These are phyloP conservation scores for Curvularia lunata DNA, from an alignment of 2,329 filamentous ascomycete species.

Conservation along the genomic window DNA sequence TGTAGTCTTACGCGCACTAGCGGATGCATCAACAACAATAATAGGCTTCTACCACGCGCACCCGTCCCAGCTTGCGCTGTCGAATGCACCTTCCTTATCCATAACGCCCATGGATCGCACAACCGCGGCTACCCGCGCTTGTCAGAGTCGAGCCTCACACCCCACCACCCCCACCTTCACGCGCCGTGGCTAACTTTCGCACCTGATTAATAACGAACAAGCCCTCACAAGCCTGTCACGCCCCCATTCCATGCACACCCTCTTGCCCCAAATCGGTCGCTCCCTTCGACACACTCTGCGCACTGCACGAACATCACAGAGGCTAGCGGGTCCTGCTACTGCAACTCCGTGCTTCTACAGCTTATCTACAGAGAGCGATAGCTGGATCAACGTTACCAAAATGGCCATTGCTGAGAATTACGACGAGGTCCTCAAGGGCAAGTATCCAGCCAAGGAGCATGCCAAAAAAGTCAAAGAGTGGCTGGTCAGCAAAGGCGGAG, in stretches of 20 bases:
- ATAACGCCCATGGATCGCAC: constrained; percentile 14
- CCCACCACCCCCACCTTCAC: constrained; percentile 35
- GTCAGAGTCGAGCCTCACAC: constrained; percentile 26
- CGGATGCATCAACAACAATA: constrained; percentile 2
- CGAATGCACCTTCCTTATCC: constrained; percentile 28
- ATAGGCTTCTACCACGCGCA: neutral
- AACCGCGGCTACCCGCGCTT: constrained; percentile 33
- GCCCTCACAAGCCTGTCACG: constrained; percentile 19
- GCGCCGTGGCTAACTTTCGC: constrained; percentile 13
- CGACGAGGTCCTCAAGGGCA: constrained; percentile 57
- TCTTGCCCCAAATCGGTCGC: constrained; percentile 13
- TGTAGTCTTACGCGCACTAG: constrained; percentile 13
- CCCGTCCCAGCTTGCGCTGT: too few species aligned
- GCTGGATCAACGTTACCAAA: constrained; percentile 22
- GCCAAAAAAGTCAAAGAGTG: constrained; percentile 81
- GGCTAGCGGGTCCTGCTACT: neutral
- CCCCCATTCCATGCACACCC: constrained; percentile 15
- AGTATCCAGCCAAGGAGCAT: constrained; percentile 86
- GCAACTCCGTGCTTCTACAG: constrained; percentile 12
- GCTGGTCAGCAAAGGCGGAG: constrained; percentile 70
- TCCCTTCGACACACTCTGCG: constrained; percentile 14
- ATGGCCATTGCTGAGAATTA: constrained; percentile 45
- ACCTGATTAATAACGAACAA: constrained; percentile 17
- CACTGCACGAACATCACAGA: constrained; percentile 2
- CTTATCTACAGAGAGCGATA: constrained; percentile 9